Percentiles rank a stretch among this genome's conserved stretches.
These are phyloP conservation scores for Paratinospora sagittata DNA, from an alignment of 164 flowering plant species.

Conservation along the genomic window DNA sequence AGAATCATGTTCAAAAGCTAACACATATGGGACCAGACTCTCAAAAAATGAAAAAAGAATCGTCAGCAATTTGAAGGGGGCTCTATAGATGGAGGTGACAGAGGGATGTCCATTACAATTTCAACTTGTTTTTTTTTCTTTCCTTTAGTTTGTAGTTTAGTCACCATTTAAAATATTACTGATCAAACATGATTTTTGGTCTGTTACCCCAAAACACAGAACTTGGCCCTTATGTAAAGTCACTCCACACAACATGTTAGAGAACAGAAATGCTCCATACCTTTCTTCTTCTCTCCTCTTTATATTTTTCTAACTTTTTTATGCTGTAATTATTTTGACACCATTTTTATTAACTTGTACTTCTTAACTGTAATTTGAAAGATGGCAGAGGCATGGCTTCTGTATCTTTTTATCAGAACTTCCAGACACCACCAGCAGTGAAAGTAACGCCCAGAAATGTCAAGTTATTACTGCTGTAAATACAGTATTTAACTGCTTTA, in stretches of 20 bases:
- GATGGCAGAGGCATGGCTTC: slow-evolving; percentile 40
- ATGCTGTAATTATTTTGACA: too few species aligned
- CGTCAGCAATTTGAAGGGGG: slow-evolving; percentile 48
- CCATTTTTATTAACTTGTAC: slow-evolving; percentile 1
- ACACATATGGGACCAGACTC: slow-evolving; percentile 49
- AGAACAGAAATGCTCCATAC: slow-evolving; percentile 53
- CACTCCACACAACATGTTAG: slow-evolving; percentile 38
- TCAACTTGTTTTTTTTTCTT: slow-evolving; percentile 20
- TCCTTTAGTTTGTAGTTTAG: slow-evolving; percentile 7
- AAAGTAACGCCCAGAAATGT: slow-evolving; percentile 22
- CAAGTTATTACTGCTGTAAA: slow-evolving; percentile 20
- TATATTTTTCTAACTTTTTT: slow-evolving; percentile 12
- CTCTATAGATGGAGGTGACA: slow-evolving; percentile 35
- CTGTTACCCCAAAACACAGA: slow-evolving; percentile 43
- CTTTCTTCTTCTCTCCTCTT: slow-evolving; percentile 11
- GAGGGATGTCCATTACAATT: slow-evolving; percentile 64
- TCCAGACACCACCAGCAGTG: slow-evolving; percentile 32
- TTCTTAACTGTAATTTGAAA: slow-evolving; percentile 20
- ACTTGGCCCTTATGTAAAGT: slow-evolving; percentile 53
- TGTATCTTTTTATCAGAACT: slow-evolving; percentile 30
- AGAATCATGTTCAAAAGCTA: slow-evolving; percentile 28
- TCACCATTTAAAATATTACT: slow-evolving; percentile 12
- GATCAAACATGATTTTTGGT: slow-evolving; percentile 39
- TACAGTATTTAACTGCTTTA: too few species aligned
- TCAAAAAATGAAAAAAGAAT: slow-evolving; percentile 10